A percentile compares a stretch with the other conserved stretches of the same genome.
These are phyloP conservation scores for Blastocystis sp. DNA, from an alignment of 352 stramenopile genomes.

Conservation along the genomic window DNA sequence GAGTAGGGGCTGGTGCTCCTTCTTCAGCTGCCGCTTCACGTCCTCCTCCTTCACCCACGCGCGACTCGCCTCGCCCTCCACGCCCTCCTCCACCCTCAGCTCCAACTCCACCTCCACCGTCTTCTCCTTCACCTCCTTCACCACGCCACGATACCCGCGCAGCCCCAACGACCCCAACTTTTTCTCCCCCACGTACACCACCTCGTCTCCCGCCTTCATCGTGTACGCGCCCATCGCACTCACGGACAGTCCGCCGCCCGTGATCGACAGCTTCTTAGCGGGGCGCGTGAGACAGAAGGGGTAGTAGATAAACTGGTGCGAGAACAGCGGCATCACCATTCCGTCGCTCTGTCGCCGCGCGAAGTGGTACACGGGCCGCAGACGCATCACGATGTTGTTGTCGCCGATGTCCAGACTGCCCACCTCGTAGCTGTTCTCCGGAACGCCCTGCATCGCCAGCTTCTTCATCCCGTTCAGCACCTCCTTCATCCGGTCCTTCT, in stretches of 20 bases:
- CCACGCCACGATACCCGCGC: background rate
- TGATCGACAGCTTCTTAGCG: background rate
- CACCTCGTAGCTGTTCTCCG: background rate
- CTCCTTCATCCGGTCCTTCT: background rate
- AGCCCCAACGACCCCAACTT: background rate
- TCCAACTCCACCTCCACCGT: background rate
- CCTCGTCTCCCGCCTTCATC: slow-evolving; percentile 23
- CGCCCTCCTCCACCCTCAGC: background rate
- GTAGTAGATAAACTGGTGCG: slow-evolving; percentile 19
- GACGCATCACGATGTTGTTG: background rate
- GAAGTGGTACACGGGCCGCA: slow-evolving; percentile 16
- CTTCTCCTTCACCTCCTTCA: slow-evolving; percentile 7
- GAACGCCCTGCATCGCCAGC: background rate
- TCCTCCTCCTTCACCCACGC: background rate
- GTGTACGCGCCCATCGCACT: background rate
- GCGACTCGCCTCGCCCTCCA: background rate
- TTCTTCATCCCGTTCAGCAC: background rate
- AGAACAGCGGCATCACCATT: background rate
- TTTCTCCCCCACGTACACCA: background rate
- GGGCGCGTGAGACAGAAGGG: slow-evolving; percentile 3
- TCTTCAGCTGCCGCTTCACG: background rate
- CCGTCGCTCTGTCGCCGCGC: background rate
- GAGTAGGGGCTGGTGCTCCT: background rate
- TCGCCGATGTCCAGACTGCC: slow-evolving; percentile 15
- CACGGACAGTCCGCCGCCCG: background rate